These are phyloP conservation scores for Zoysia pacifica DNA, from an alignment of 176 grass and related monocot genomes.

Conservation along the genomic window DNA sequence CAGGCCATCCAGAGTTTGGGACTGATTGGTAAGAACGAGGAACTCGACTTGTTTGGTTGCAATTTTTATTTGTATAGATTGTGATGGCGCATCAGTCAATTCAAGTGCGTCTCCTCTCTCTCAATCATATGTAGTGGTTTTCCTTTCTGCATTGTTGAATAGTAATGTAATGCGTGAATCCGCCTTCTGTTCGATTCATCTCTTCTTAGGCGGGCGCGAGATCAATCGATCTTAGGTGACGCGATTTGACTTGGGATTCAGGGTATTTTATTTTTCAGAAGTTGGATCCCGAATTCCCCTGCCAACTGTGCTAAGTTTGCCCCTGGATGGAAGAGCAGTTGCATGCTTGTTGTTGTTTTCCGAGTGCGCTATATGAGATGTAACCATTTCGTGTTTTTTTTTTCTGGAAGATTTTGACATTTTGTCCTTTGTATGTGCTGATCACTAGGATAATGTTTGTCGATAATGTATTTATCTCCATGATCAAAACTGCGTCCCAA, in stretches of 20 bases:
- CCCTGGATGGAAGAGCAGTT: not conserved
- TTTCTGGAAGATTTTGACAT: too few relatives aligned
- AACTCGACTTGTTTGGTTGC: not conserved
- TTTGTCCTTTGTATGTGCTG: not conserved
- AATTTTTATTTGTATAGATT: not conserved
- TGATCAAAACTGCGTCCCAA: not conserved
- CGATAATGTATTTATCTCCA: not conserved
- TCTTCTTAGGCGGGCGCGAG: not conserved
- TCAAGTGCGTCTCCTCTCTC: not conserved
- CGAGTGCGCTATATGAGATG: not conserved
- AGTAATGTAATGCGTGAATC: not conserved
- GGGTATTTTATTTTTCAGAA: not conserved
- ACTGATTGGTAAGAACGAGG: conserved; percentile 10
- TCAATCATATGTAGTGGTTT: not conserved
- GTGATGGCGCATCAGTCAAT: not conserved
- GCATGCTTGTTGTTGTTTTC: not conserved
- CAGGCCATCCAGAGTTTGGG: not conserved
- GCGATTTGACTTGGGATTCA: not conserved
- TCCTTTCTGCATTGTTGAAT: not conserved
- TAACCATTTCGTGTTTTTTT: not conserved
- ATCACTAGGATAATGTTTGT: not conserved
- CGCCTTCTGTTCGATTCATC: not conserved
- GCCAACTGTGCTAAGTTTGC: not conserved
- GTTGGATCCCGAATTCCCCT: not conserved
- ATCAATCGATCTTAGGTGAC: not conserved